Conservation (phyloP, 2,329 filamentous ascomycete genomes). For the Aureobasidium leucospermi region DNA sequence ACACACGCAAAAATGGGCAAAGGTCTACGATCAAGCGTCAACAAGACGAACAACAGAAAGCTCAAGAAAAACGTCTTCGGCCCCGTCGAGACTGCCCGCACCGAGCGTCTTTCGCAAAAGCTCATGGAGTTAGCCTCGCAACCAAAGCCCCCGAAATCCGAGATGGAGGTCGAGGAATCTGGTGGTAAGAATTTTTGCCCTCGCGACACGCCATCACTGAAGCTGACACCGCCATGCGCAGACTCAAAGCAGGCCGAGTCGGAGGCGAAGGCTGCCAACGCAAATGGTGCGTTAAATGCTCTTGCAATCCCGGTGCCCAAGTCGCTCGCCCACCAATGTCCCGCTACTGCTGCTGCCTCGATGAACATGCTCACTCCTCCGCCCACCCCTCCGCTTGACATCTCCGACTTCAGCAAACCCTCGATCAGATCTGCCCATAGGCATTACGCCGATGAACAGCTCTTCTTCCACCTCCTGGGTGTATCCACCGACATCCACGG, state of each 20-base stretch:
- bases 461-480: conserved; percentile 33
- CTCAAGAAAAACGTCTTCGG: conserved; percentile 78
- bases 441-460: conserved; percentile 24
- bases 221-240: conserved; percentile 3
- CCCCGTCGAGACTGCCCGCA: conserved; percentile 70
- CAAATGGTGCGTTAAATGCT: conserved; percentile 21
- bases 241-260: conserved; percentile 16
- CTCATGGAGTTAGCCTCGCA: conserved; percentile 72
- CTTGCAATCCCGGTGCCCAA: conserved; percentile 17
- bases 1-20: conserved; percentile 65
- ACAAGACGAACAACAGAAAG: conserved; percentile 75
- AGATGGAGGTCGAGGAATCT: conserved; percentile 41
- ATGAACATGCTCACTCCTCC: conserved; percentile 16
- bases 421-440: conserved; percentile 21
- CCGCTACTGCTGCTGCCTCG: conserved; percentile 13
- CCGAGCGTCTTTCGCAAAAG: conserved; percentile 77
- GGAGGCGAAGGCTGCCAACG: conserved; percentile 17
- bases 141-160: conserved; percentile 53
- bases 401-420: conserved; percentile 14
- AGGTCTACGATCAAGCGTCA: conserved; percentile 67
- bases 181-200: conserved; percentile 22
- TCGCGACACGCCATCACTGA: neutral
- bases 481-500: conserved; percentile 33
- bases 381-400: conserved; percentile 14
- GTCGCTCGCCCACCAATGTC: conserved; percentile 12